Conservation (phyloP, 495 filamentous ascomycete genomes). For the Copromyces sp. region DNA sequence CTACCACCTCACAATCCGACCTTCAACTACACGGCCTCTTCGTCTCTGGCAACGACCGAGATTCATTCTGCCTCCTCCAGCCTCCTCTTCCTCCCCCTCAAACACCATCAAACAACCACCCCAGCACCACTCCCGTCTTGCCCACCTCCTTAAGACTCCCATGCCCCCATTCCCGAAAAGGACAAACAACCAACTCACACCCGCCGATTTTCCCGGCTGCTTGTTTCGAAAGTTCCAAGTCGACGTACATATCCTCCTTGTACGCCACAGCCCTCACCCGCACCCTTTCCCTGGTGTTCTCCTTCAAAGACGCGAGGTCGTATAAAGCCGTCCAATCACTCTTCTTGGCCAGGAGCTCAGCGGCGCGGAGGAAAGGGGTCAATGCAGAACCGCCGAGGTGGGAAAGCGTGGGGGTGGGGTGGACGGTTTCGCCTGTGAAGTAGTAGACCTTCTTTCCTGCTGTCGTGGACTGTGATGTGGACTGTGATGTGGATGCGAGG, state of each 20-base stretch:
- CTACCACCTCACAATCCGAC: too few relatives aligned
- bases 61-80: too few relatives aligned
- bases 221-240: constrained; percentile 48
- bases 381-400: constrained; percentile 36
- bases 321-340: constrained; percentile 66
- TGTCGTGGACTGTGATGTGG: not conserved
- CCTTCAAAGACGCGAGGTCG: constrained; percentile 45
- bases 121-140: constrained; percentile 55
- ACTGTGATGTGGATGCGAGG: not conserved
- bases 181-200: constrained; percentile 47
- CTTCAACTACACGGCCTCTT: too few relatives aligned
- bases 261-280: constrained; percentile 71
- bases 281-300: constrained; percentile 32
- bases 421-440: constrained; percentile 89
- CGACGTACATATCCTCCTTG: constrained; percentile 86
- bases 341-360: constrained; percentile 53
- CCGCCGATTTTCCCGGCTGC: constrained; percentile 58
- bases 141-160: constrained; percentile 49
- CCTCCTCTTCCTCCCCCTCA: not conserved
- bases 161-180: constrained; percentile 46
- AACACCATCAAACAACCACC: constrained; percentile 6
- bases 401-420: constrained; percentile 32
- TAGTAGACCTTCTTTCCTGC: constrained; percentile 36
- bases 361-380: constrained; percentile 45
- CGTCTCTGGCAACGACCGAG: too few relatives aligned